Evolutionary conservation across 2,329 filamentous ascomycete species (phyloP), one percentile per base, ranked within the genome.

Genomic region (Aspergillus calidoustus): DNA sequence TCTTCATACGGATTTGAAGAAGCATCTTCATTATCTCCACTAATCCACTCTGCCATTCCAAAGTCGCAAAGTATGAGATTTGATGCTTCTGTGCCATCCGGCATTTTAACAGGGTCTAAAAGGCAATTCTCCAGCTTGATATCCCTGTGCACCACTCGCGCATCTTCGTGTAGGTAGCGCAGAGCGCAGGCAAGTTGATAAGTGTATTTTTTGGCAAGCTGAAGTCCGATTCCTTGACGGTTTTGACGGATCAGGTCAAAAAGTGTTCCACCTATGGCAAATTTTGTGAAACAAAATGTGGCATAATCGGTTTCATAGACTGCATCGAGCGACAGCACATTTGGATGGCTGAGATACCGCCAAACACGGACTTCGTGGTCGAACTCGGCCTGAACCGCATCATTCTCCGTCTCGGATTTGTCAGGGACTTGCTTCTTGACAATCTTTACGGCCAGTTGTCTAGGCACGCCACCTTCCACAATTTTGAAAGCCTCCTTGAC

Each of bases 81-180:
- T 8, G 86, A 86, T 17, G 83, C 81, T 43, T 83, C 78, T 0
- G 73, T 74, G 9, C 80, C 80, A 5, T 82, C 80, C 7, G 81
- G 72, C 3, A 80, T 76, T 6, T 77, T 77, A 19, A 82, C 77
- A 65, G 84, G 82, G 67, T 89, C 86, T 41, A 90, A 69, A 2
- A 90, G 82, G 66, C 87, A 89, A 66, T 90, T 90, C 70, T 90
- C 88, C 25, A 90, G 82, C 72, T 90, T 90, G 71, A 90, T 83
- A 71, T 90, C 88, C 52, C 88, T 82, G 70, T 90, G 88, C 25
- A 89, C 86, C 28, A 90, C 83, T 30, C 84, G 83, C 25, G 88
- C 85, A 69, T 90, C 88, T 71, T 89, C 85, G 70, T 90, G 88
- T 8, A 90, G 77, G 71, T 90, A 90, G 57, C 88, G 83, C 49